Base-by-base conservation (phyloP, 345 rosid species). In the Hibiscus tridactylites region DNA sequence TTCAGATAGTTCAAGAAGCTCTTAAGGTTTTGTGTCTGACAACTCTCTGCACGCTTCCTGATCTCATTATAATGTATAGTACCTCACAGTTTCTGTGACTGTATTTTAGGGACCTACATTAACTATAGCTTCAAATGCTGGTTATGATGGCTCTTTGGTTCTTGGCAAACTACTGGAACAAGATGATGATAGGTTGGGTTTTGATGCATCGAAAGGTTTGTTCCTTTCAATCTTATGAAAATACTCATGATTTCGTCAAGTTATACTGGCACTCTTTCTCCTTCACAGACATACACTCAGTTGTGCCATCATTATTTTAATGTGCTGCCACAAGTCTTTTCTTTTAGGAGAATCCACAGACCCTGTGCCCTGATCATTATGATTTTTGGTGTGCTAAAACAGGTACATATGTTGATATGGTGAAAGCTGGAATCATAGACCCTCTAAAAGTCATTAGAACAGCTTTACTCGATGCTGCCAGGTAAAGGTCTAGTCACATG, bases 391-490 rank as follows among this genome's bases (percentile, higher is more conserved):
- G 66, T 37, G 60, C 42, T 26, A 4, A 73, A 61, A 78, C 84
- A 94, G 98, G 97, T 72, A 68, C 75, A 58, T 91, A 91, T 63
- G 88, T 88, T 0, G 85, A 94, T 80, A 88, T 94, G 98, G 88
- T 91, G 73, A 85, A 90, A 79, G 79, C 87, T 28, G 98, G 96
- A 81, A 94, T 91, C 76, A 75, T 94, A 24, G 98, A 91, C 79
- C 97, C 97, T 21, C 81, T 91, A 12, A 94, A 94, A 82, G 98
- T 94, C 44, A 74, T 90, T 35, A 91, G 91, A 84, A 90, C 97
- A 19, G 96, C 98, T 5, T 83, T 90, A 68, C 77, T 82, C 9
- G 97, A 94, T 73, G 95, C 98, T 9, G 88, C 95, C 63, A 94
- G 97, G 98, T 94, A 78, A 88, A 29, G 28, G 67, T 50, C 64